Conservation (phyloP, 345 rosid genomes). For the Brassica napus region DNA sequence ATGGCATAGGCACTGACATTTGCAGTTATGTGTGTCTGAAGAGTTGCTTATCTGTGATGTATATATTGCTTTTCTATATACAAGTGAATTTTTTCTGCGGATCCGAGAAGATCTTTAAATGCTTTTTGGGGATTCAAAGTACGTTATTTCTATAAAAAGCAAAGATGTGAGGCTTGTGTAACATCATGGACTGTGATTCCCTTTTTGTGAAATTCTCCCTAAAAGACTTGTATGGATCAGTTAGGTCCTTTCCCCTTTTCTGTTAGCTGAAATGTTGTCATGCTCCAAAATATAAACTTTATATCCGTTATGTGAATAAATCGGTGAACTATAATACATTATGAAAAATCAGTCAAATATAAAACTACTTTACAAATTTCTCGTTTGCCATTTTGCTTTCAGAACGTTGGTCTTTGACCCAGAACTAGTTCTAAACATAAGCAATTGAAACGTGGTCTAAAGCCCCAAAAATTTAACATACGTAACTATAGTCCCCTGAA, state of each 20-base stretch:
- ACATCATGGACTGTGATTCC: conserved; percentile 38
- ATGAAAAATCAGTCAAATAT: background rate
- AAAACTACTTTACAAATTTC: background rate
- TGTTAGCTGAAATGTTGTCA: background rate
- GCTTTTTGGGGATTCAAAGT: conserved; percentile 51
- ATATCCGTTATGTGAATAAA: conserved; percentile 6
- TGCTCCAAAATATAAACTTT: background rate
- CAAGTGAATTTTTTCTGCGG: conserved; percentile 28
- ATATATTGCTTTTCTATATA: background rate
- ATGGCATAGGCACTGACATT: conserved; percentile 19
- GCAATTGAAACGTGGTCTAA: background rate
- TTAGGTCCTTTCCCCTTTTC: conserved; percentile 27
- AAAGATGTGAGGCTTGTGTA: conserved; percentile 44
- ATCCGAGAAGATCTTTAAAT: conserved; percentile 64
- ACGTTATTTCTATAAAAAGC: conserved; percentile 59
- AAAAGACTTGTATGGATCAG: conserved; percentile 36
- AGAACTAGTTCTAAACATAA: background rate
- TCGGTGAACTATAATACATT: background rate
- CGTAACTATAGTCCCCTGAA: background rate
- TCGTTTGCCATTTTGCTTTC: background rate
- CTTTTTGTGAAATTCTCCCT: conserved; percentile 33
- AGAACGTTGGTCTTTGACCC: background rate
- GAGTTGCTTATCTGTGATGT: conserved; percentile 44
- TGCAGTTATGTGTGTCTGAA: conserved; percentile 34
- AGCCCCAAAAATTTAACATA: background rate